These are phyloP conservation scores for Rosa lucieae DNA, from an alignment of 306 rosid species.

Conservation along the genomic window DNA sequence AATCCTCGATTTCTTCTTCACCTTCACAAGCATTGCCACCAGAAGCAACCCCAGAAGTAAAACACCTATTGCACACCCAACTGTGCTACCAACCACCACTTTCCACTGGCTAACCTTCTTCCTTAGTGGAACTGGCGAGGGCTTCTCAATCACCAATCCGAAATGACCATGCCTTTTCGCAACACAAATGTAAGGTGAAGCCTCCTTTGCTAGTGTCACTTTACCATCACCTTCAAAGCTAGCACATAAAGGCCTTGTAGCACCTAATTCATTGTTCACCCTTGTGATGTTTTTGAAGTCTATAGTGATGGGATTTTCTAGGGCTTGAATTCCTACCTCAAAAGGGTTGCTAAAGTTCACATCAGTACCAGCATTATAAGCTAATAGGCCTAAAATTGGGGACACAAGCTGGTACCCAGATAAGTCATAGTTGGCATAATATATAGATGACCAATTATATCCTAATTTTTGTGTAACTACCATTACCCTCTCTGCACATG, in stretches of 20 bases:
- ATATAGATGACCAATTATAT: conserved; percentile 69
- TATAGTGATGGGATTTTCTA: conserved; percentile 62
- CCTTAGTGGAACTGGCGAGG: conserved; percentile 36
- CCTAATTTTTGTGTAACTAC: conserved; percentile 71
- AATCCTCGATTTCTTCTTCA: conserved; percentile 83
- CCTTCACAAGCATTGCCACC: conserved; percentile 92
- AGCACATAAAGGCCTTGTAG: conserved; percentile 57
- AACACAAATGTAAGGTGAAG: conserved; percentile 51
- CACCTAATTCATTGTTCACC: conserved; percentile 25
- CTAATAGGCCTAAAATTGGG: conserved; percentile 75
- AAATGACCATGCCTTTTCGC: conserved; percentile 87
- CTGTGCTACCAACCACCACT: conserved; percentile 72
- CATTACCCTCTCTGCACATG: conserved; percentile 88
- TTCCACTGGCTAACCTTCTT: conserved; percentile 75
- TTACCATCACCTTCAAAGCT: conserved; percentile 79
- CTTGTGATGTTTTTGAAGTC: conserved; percentile 60
- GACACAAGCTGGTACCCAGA: conserved; percentile 75
- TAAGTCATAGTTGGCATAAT: conserved; percentile 63
- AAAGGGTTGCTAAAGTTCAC: conserved; percentile 59
- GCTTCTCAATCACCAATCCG: conserved; percentile 67
- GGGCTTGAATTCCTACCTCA: conserved; percentile 70
- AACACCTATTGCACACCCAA: conserved; percentile 83
- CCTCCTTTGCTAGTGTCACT: conserved; percentile 57
- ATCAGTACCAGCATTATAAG: conserved; percentile 73
- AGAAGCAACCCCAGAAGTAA: conserved; percentile 75